Evolutionary conservation across 192 early-diverging fungal species (phyloP), one percentile per base, ranked within the genome.

Genomic region (Coemansia sp.): DNA sequence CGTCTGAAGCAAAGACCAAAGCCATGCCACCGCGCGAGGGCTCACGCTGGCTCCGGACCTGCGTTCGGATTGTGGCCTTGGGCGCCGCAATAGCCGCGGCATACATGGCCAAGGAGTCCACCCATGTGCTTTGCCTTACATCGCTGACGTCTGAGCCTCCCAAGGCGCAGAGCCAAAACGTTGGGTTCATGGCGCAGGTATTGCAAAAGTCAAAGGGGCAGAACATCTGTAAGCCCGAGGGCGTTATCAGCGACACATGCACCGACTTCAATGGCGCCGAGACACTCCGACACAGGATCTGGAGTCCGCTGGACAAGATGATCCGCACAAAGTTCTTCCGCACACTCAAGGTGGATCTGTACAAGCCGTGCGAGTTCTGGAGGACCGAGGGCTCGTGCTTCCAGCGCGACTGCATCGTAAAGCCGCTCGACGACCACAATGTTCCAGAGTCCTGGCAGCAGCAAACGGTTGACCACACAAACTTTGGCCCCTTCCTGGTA

Each of bases 301-400:
- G 86, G 14, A 85, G 84, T 32, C 82, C 87, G 64, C 75, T 99
- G 45, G 73, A 87, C 38, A 85, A 89, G 54, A 85, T 99, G n/a
- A 89, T 95, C 19, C 84, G 86, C 32, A 92, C 94, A 41, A 87
- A 86, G 10, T 97, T 94, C 76, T 99, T 98, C 79, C 80, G 92
- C 58, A 96, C 96, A 75, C 95, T 91, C 71, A 94, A 92, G 79
- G 87, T 94, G 19, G 90, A 97, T 70, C 77, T 98, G 61, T 91
- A 92, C 83, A 88, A 89, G 62, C 90, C 90, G 5, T 98, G 96
- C 68, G 88, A 88, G 11, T 97, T 95, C 75, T 98, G 96, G 96
- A 82, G 85, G 19, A 92, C 91, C 19, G 89, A 94, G 69, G 87
- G 85, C 19, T 81, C 90, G 37, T 98, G 96, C 75, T 86, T 90